Evolutionary conservation across 768 basidiomycete species (phyloP).

Genomic region (Lyophyllum semitale): DNA sequence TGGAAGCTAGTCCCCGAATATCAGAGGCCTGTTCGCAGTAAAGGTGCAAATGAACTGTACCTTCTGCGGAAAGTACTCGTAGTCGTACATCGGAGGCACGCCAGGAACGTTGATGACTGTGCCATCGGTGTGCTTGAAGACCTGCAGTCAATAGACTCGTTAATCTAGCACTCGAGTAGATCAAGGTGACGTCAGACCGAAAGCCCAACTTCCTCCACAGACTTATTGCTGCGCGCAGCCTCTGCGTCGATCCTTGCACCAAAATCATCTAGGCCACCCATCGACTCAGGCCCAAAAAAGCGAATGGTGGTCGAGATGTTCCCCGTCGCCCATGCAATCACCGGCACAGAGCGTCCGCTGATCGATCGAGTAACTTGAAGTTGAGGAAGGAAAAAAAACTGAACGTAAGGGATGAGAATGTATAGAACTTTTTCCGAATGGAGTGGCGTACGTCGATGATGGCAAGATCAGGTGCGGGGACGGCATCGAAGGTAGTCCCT

Average conservation of each 20-base stretch:
- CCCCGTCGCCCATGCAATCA: constrained; percentile 15
- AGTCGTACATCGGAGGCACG: constrained; percentile 22
- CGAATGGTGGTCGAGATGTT: constrained; percentile 10
- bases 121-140: constrained; percentile 17
- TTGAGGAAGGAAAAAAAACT: constrained; percentile 12
- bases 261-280: constrained; percentile 20
- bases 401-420: too few relatives aligned
- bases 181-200: background rate
- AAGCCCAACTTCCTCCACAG: constrained; percentile 11
- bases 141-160: too few relatives aligned
- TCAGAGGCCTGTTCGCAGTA: background rate
- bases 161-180: background rate
- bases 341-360: constrained; percentile 14
- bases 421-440: too few relatives aligned
- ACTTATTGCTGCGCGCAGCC: constrained; percentile 9
- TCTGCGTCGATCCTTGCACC: constrained; percentile 14
- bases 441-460: too few relatives aligned
- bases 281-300: constrained; percentile 17
- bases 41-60: background rate
- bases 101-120: constrained; percentile 19
- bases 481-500: too few relatives aligned
- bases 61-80: constrained; percentile 20
- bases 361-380: constrained; percentile 13
- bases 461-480: too few relatives aligned
- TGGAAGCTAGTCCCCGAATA: background rate